Evolutionary conservation across 495 filamentous ascomycete genomes (phyloP), one percentile per base, ranked within the genome.

Genomic region (Sordaria brevicollis): DNA sequence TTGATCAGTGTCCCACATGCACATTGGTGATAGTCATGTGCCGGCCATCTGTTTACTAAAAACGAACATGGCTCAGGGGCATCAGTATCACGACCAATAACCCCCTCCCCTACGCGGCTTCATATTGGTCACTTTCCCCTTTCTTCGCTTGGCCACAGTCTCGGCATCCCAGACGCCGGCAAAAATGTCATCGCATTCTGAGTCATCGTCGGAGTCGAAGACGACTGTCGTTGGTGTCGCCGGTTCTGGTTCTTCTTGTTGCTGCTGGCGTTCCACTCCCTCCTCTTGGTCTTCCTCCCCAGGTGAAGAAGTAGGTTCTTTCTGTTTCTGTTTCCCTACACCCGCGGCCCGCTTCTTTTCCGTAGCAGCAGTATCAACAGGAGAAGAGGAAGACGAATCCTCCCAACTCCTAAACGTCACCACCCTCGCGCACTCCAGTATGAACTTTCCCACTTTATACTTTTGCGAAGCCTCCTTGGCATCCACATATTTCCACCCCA

Each of bases 371-470:
- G 69, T 72, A 34, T 69, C 76, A 7, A 77, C 75, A n/a, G n/a
- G n/a, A n/a, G n/a, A n/a, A n/a, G n/a, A n/a, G n/a, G n/a, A 8
- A 11, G 43, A 5, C 0, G 43, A 54, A 36, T 87, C 85, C 75
- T 96, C 92, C 91, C 91, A 96, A 68, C 83, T 84, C n/a, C 85
- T 82, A 65, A 83, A 86, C 5, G 84, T 78, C 21, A 87, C 87
- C 31, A 93, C 89, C 71, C 90, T 84, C 77, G 89, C 89, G 36
- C 90, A 93, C 82, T 98, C 94, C 38, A 98, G 78, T n/a, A 98
- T 97, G 74, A 94, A 97, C 78, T 96, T 97, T 35, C 94, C 94
- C 35, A 97, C 89, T 78, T 98, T 98, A 81, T 98, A 98, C 68
- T 86, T 85, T 78, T 98, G 94, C 41, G 83, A 84, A 71, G 89